A percentile compares a stretch with the other conserved stretches of the same genome.
Evolutionary conservation across 805 yeast genomes (phyloP).

Genomic region (Saccharomycopsis sp.): DNA sequence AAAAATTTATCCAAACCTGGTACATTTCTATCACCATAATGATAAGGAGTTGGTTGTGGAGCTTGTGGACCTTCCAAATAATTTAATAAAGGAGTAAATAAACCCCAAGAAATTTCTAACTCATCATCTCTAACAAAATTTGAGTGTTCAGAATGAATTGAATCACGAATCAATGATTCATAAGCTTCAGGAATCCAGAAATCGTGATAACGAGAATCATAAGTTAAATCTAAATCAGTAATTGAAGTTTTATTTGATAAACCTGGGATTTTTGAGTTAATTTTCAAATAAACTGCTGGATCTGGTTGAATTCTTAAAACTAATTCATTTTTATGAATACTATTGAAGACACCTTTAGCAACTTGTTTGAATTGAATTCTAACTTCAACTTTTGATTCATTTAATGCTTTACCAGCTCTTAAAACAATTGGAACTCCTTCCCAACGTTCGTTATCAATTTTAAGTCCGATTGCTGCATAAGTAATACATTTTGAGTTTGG

Average conservation of each 20-base stretch:
- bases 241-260: slow-evolving; percentile 69
- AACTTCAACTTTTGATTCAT: slow-evolving; percentile 90
- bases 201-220: slow-evolving; percentile 68
- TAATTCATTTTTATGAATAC: slow-evolving; percentile 82
- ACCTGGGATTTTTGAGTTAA: slow-evolving; percentile 93
- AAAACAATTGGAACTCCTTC: slow-evolving; percentile 93
- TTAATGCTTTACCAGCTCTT: slow-evolving; percentile 97
- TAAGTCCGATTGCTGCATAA: slow-evolving; percentile 73
- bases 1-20: slow-evolving; percentile 48
- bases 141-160: slow-evolving; percentile 85
- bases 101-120: slow-evolving; percentile 83
- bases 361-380: slow-evolving; percentile 87
- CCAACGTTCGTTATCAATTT: slow-evolving; percentile 92
- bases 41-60: slow-evolving; percentile 57
- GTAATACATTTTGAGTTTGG: slow-evolving; percentile 81
- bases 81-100: slow-evolving; percentile 86
- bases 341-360: slow-evolving; percentile 69
- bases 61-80: slow-evolving; percentile 62
- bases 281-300: slow-evolving; percentile 87
- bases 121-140: slow-evolving; percentile 98
- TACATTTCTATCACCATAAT: slow-evolving; percentile 93
- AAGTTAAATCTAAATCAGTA: slow-evolving; percentile 86
- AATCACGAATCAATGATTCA: slow-evolving; percentile 89
- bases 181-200: slow-evolving; percentile 97
- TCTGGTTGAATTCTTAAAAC: slow-evolving; percentile 91